Evolutionary conservation across 176 grass and related monocot species (phyloP), one percentile per base, ranked within the genome.

Genomic region (Lolium multiflorum): DNA sequence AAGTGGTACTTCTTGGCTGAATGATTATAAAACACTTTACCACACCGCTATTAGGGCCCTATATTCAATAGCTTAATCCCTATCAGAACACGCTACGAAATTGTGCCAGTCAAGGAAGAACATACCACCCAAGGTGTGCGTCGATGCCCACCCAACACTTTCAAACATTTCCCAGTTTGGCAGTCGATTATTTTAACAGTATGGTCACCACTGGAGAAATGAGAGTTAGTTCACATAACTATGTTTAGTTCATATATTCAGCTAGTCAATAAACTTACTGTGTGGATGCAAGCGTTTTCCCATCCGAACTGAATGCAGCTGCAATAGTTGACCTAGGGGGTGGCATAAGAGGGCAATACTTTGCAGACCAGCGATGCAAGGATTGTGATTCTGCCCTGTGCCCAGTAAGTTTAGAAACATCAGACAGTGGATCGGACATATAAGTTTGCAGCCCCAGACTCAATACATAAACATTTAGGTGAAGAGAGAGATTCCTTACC

Each of bases 61-160:
- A 48, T 76, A 76, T 80, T 47, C 60, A 89, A 80, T 52, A 84
- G 58, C 75, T 71, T 70, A 49, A 15, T 59, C 50, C 47, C 39
- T 55, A 61, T 60, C 55, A 63, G 64, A 73, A 88, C 11, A 50
- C 6, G 81, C 21, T 51, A 68, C 14, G 71, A 72, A 79, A 73
- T 54, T 20, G 28, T 54, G 24, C 25, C 3, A 18, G 17, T 78
- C 62, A 28, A 78, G 64, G 89, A 6, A 75, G 14, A 75, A 88
- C 93, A 60, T 99, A 99, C 97, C 94, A 99, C 97, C 97, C 97
- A 99, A 81, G 97, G 97, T 60, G 97, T 99, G 71, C 97, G 94
- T 59, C 94, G 90, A 90, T 99, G 97, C 50, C 97, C 97, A 56
- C 87, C 91, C 83, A 99, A 83, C 88, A 92, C 90, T 86, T 97